Evolutionary conservation across 2,329 filamentous ascomycete species (phyloP), one percentile per base, ranked within the genome.

Genomic region (Pseudocercospora vitis): DNA sequence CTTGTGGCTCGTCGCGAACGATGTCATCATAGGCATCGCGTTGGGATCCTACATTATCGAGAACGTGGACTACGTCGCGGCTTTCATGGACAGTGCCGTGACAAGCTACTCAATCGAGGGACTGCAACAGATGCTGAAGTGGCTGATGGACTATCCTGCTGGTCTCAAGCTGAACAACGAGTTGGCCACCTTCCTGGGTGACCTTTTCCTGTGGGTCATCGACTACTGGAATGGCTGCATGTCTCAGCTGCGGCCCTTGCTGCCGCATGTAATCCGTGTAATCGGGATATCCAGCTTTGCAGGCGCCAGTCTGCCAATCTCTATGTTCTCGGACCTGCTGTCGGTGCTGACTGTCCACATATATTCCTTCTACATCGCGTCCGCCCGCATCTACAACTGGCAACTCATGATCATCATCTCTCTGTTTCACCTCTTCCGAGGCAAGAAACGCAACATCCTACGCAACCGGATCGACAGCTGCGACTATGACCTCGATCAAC

Each of bases 381-480:
- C 91, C 7, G 94, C 94, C 2, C 87, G 94, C 48, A 97, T 99
- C 66, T 99, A 92, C 73, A 91, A 97, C 74, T 99, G 94, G 94
- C 94, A 99, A 73, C 84, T 99, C 57, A 95, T 88, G 3, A 97
- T 99, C 58, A 87, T 99, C 60, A 86, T 92, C 61, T 97, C 92
- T 8, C 84, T 99, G n/a, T 99, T 99, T 72, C 95, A 99, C 70
- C 84, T 99, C 7, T 99, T 99, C 70, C 89, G 92, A 26, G 95
- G 94, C 54, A 97, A 96, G 76, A 99, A 99, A 72, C 88, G 95
- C 69, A 99, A 99, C 63, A 87, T 99, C 12, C 82, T 99, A 18
- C 88, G 95, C 57, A 96, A 96, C 68, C 91, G 94, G 73, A 97
- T 99, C 66, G 94, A 99, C 70, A 96, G 91, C 42, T 99, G 94